A percentile compares a stretch with the other conserved stretches of the same genome.
These are phyloP conservation scores for Boletus semigastroideus DNA, from an alignment of 1,284 basidiomycete genomes.

Conservation along the genomic window DNA sequence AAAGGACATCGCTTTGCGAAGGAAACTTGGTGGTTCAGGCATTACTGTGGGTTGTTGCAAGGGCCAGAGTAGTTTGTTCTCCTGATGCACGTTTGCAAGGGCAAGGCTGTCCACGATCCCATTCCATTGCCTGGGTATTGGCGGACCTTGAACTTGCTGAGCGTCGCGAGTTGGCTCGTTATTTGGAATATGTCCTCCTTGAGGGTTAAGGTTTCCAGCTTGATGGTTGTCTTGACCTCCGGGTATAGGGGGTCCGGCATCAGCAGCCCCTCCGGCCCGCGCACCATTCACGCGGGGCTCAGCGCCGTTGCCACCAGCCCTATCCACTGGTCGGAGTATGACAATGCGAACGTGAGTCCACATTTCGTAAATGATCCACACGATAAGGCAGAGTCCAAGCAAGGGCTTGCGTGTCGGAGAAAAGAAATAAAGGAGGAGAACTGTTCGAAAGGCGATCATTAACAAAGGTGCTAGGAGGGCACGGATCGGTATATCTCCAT, in stretches of 20 bases:
- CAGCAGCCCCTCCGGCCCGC: conserved; percentile 17
- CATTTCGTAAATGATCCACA: conserved; percentile 75
- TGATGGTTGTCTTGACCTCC: conserved; percentile 15
- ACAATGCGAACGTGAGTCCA: conserved; percentile 68
- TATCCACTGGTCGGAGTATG: conserved; percentile 43
- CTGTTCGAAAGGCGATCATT: conserved; percentile 66
- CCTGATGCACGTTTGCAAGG: conserved; percentile 54
- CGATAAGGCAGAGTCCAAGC: conserved; percentile 62
- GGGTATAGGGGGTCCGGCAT: conserved; percentile 19
- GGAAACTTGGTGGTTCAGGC: conserved; percentile 42
- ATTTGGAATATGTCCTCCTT: conserved; percentile 17
- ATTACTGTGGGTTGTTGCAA: conserved; percentile 34
- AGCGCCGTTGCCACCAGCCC: conserved; percentile 20
- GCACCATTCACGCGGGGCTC: conserved; percentile 20
- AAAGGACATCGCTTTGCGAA: conserved; percentile 56
- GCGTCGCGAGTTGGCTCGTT: conserved; percentile 15
- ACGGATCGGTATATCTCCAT: conserved; percentile 40
- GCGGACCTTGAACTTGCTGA: conserved; percentile 26
- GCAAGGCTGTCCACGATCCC: conserved; percentile 53
- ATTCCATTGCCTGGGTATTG: conserved; percentile 31
- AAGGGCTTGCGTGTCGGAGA: conserved; percentile 73
- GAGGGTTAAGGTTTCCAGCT: conserved; percentile 16
- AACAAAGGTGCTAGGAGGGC: conserved; percentile 64
- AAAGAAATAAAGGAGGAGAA: conserved; percentile 76
- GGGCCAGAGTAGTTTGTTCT: conserved; percentile 51